Evolutionary conservation across 768 basidiomycete genomes (phyloP).

Genomic region (Rhodotorula paludigena): DNA sequence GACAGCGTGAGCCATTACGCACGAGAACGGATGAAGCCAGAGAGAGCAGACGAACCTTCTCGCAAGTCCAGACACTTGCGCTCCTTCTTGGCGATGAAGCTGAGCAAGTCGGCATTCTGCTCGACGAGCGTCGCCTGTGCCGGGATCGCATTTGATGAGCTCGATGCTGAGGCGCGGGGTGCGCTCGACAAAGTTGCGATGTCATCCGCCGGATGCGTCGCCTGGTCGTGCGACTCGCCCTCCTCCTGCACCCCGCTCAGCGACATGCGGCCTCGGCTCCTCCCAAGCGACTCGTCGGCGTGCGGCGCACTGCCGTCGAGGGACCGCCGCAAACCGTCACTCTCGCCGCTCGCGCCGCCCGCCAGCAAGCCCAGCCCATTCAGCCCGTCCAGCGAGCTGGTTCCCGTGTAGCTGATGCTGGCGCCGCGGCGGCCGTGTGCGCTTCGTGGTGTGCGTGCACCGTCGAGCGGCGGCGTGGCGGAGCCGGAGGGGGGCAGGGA

Average conservation of each 20-base stretch:
- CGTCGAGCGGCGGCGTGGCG: not conserved
- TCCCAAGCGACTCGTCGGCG: no score
- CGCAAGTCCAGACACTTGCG: conserved; percentile 41
- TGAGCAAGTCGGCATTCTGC: conserved; percentile 38
- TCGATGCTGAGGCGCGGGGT: not conserved
- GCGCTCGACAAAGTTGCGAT: not conserved
- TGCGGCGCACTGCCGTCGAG: not conserved
- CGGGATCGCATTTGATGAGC: not conserved
- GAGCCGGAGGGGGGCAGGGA: not conserved
- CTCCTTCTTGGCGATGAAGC: conserved; percentile 44
- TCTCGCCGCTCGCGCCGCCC: not conserved
- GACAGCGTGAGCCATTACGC: not conserved
- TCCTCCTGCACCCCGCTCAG: not conserved
- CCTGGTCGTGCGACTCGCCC: no score
- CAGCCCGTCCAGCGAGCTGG: not conserved
- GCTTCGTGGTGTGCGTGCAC: not conserved
- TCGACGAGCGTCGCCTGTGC: conserved; percentile 32
- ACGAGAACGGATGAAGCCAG: not conserved
- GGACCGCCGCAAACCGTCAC: not conserved
- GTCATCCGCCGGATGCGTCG: not conserved
- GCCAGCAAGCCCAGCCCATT: not conserved
- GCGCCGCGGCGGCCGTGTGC: conserved; percentile 5
- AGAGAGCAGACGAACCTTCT: conserved; percentile 36
- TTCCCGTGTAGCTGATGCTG: conserved; percentile 6
- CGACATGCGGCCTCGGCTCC: not conserved